These are phyloP conservation scores for Pisolithus orientalis DNA, from an alignment of 768 basidiomycete species.

Conservation along the genomic window DNA sequence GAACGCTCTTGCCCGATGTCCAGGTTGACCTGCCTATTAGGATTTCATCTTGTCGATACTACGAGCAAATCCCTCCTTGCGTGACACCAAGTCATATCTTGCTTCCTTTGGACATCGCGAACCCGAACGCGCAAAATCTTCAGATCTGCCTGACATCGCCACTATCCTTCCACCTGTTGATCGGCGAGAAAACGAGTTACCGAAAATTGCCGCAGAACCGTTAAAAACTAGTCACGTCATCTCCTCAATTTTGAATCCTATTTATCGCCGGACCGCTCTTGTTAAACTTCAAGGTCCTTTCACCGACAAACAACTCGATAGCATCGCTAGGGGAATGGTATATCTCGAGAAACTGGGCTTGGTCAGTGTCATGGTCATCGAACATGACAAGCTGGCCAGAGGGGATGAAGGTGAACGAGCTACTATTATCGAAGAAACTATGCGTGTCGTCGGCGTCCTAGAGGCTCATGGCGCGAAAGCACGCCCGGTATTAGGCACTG, in stretches of 20 bases:
- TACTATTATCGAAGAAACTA: conserved; percentile 69
- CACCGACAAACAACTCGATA: conserved; percentile 86
- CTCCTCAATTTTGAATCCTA: conserved; percentile 78
- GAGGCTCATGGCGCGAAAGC: conserved; percentile 83
- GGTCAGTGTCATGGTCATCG: conserved; percentile 92
- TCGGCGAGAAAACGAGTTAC: conserved; percentile 1
- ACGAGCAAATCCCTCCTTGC: conserved; percentile 82
- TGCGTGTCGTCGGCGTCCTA: conserved; percentile 76
- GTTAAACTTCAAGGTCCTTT: conserved; percentile 98
- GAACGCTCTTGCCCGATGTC: not conserved
- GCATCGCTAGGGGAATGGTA: conserved; percentile 88
- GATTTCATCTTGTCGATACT: conserved; percentile 96
- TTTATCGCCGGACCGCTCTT: conserved; percentile 80
- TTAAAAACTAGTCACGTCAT: conserved; percentile 47
- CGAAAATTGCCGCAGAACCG: conserved; percentile 28
- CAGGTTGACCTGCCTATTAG: conserved; percentile 35
- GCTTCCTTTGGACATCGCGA: conserved; percentile 81
- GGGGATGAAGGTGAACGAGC: conserved; percentile 68
- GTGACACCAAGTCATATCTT: conserved; percentile 88
- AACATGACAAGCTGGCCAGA: conserved; percentile 68
- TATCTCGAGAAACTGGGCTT: conserved; percentile 95
- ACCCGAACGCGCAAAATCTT: conserved; percentile 23
- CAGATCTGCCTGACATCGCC: conserved; percentile 17
- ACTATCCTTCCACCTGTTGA: conserved; percentile 15
- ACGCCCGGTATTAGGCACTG: conserved; percentile 81